These are phyloP conservation scores for Tolypocladium endophyticum DNA, from an alignment of 2,329 filamentous ascomycete species.

Conservation along the genomic window DNA sequence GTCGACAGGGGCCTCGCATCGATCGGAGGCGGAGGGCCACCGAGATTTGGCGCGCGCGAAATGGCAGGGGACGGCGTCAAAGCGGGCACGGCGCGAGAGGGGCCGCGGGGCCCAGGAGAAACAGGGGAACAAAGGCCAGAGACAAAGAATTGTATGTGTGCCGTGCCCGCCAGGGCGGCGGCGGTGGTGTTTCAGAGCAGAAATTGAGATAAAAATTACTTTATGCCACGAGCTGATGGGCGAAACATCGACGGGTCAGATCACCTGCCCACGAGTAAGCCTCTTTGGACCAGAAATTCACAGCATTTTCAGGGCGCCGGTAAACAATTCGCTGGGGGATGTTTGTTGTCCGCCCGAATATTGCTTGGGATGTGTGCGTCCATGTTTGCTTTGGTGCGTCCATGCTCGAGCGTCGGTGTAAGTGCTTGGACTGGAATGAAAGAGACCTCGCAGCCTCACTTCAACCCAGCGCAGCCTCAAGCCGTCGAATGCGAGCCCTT, in stretches of 20 bases:
- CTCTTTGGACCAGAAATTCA: not conserved
- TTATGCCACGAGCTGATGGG: not conserved
- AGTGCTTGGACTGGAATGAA: too few species aligned
- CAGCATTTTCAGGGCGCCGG: too few species aligned
- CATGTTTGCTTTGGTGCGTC: too few species aligned
- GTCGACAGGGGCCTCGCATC: not conserved
- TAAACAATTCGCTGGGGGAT: not conserved
- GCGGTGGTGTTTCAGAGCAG: not conserved
- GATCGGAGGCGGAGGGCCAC: not conserved
- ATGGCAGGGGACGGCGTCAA: not conserved
- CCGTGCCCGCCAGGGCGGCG: not conserved
- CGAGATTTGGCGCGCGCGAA: not conserved
- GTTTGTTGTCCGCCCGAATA: not conserved
- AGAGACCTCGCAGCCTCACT: not conserved
- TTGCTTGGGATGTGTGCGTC: not conserved
- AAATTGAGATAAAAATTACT: not conserved
- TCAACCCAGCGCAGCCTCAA: not conserved
- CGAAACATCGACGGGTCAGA: not conserved
- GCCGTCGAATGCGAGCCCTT: not conserved
- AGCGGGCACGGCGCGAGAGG: not conserved
- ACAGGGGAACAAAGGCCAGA: not conserved
- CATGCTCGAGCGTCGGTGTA: too few species aligned
- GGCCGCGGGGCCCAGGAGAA: not conserved
- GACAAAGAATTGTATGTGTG: not conserved
- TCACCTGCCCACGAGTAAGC: not conserved